Conservation (phyloP, 768 basidiomycete genomes). For the Ramaria rubella region DNA sequence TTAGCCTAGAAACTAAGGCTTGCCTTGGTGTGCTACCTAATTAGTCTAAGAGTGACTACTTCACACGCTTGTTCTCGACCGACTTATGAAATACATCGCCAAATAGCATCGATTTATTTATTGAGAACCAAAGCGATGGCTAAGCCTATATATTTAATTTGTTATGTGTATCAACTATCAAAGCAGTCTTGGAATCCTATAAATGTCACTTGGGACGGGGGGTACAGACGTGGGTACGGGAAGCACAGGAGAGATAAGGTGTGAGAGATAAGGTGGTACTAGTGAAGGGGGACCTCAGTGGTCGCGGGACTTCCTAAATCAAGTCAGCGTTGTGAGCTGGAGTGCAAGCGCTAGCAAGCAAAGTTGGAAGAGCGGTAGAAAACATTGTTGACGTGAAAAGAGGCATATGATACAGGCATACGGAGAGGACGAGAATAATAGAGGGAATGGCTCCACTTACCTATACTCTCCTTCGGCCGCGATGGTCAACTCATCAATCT, state of each 20-base stretch:
- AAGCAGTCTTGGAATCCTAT: slow-evolving; percentile 4
- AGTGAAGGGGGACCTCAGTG: slow-evolving; percentile 56
- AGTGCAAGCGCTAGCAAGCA: not conserved
- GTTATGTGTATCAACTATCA: not conserved
- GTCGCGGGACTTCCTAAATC: slow-evolving; percentile 76
- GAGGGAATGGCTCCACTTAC: slow-evolving; percentile 29
- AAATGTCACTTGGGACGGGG: slow-evolving; percentile 5
- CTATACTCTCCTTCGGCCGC: slow-evolving; percentile 95
- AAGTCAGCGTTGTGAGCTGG: not conserved
- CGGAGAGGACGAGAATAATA: not conserved
- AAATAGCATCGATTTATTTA: too few species aligned
- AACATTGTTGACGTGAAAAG: not conserved
- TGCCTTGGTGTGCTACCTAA: too few species aligned
- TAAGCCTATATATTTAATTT: slow-evolving; percentile 1
- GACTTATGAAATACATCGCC: too few species aligned
- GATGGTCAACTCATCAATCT: slow-evolving; percentile 88
- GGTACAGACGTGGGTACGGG: slow-evolving; percentile 11
- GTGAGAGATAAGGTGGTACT: not conserved
- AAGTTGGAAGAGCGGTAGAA: not conserved
- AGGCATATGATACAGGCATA: not conserved
- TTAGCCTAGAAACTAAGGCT: too few species aligned
- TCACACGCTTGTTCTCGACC: too few species aligned
- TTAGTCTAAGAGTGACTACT: too few species aligned
- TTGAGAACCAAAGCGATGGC: too few species aligned
- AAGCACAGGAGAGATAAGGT: slow-evolving; percentile 3